Evolutionary conservation across 768 basidiomycete genomes (phyloP).

Genomic region (Pseudohyphozyma bogoriensis): DNA sequence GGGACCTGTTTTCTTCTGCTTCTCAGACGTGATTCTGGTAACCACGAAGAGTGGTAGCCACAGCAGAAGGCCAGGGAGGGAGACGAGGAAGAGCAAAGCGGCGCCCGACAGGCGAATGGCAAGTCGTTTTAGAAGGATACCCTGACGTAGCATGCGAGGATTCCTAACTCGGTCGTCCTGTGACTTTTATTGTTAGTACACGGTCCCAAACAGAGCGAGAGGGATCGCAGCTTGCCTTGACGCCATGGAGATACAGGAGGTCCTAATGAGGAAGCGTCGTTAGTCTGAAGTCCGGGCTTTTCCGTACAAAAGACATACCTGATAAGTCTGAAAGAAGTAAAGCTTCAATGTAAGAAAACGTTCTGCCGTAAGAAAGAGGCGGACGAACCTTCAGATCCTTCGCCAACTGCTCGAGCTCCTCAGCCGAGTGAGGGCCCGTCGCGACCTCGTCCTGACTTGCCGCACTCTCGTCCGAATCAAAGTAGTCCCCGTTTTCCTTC

Average conservation of each 20-base stretch:
- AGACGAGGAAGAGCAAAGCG: constrained; percentile 52
- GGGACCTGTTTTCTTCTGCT: constrained; percentile 56
- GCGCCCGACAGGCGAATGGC: constrained; percentile 57
- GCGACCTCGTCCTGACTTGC: not conserved
- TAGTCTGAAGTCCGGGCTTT: too few species aligned
- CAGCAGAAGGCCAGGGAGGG: constrained; percentile 64
- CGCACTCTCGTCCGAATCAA: not conserved
- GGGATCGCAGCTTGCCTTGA: constrained; percentile 43
- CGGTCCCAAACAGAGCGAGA: not conserved
- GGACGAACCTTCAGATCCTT: constrained; percentile 52
- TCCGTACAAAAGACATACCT: not conserved
- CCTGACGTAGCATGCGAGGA: constrained; percentile 46
- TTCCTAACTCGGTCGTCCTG: constrained; percentile 67
- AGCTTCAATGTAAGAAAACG: not conserved
- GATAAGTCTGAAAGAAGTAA: not conserved
- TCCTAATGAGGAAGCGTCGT: too few species aligned
- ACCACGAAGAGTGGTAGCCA: constrained; percentile 71
- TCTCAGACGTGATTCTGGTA: constrained; percentile 58
- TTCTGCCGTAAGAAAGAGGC: not conserved
- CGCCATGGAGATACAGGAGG: constrained; percentile 52
- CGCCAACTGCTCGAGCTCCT: constrained; percentile 36
- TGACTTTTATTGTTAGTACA: not conserved
- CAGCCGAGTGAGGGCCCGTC: constrained; percentile 10
- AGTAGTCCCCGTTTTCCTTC: constrained; percentile 15
- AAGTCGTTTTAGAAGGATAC: constrained; percentile 54